A percentile compares a stretch with the other conserved stretches of the same genome.
Conservation (phyloP, 164 flowering plant species). For the Liriodendron chinense region DNA sequence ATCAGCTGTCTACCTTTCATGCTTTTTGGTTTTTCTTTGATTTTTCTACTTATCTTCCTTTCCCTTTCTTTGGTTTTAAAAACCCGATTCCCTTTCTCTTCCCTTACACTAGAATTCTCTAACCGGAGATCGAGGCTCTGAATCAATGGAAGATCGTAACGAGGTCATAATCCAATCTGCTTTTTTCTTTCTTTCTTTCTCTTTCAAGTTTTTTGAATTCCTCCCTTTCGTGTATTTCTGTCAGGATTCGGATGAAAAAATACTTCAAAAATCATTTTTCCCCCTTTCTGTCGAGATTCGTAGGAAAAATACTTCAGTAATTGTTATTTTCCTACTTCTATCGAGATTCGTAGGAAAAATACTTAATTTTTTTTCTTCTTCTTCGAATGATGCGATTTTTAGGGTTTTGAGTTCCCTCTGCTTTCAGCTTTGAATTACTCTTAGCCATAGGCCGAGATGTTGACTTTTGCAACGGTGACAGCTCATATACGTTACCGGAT, state of each 20-base stretch:
- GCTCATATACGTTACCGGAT: too few relatives aligned
- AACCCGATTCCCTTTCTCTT: not conserved
- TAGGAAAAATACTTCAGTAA: not conserved
- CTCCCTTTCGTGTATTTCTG: not conserved
- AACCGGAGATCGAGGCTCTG: not conserved
- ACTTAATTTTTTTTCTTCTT: too few relatives aligned
- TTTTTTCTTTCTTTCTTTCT: not conserved
- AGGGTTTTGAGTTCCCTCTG: too few relatives aligned
- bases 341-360: too few relatives aligned
- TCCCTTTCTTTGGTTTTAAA: not conserved
- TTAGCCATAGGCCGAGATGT: too few relatives aligned
- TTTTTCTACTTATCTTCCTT: not conserved
- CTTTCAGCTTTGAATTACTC: too few relatives aligned
- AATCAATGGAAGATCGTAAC: constrained; percentile 20
- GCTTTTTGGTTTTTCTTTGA: too few relatives aligned
- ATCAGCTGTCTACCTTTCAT: not conserved
- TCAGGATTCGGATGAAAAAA: not conserved
- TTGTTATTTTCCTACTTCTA: not conserved
- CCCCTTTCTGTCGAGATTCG: not conserved
- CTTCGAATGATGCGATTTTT: too few relatives aligned
- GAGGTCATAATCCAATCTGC: constrained; percentile 9
- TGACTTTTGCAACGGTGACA: too few relatives aligned
- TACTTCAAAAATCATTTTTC: too few relatives aligned
- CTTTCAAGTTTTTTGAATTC: not conserved
- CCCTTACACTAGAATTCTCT: not conserved